Evolutionary conservation across 352 stramenopile species (phyloP), one percentile per base, ranked within the genome.

Genomic region (Pythium oligandrum): DNA sequence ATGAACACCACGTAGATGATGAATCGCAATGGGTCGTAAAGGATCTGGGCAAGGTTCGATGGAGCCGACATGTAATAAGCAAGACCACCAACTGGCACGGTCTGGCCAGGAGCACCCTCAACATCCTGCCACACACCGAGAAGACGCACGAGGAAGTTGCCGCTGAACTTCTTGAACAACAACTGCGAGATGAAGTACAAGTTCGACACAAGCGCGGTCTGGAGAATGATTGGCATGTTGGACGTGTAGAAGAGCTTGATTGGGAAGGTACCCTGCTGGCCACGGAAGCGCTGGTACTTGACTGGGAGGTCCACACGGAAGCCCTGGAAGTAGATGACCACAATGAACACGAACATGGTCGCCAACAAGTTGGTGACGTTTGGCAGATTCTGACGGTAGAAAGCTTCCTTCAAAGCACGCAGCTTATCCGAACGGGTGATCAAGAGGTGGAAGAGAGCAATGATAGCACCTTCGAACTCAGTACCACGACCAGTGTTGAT

Each of bases 181-280:
- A 99, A 76, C 82, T 99, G 97, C 67, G 90, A 98, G 61, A 99
- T 94, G 79, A 99, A 99, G 88, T 99, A 99, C 45, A 99, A 72
- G 84, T 99, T 99, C 61, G 91, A 98, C 44, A 99, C 96, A 45
- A 99, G 84, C 12, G 97, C 97, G 7, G 97, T 98, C 78, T 99
- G 96, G 42, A 99, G 77, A 59, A 99, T 99, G 75, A 99, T 99
- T 49, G 97, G 97, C 96, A 99, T 99, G 92, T 99, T 99, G 59
- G 94, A 99, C 48, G 97, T 99, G 92, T 99, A 99, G 73, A 99
- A 99, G 4, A 99, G 84, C 87, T 99, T 99, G 90, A 99, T 99
- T 59, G 97, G 97, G 88, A 99, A 99, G 60, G 93, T 98, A 68
- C 96, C 96, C 80, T 98, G 92, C 75, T 99, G 96, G 63, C 97